phyloP scores from a whole-genome alignment of 331 rosid species.

The Telfairia occidentalis region DNA sequence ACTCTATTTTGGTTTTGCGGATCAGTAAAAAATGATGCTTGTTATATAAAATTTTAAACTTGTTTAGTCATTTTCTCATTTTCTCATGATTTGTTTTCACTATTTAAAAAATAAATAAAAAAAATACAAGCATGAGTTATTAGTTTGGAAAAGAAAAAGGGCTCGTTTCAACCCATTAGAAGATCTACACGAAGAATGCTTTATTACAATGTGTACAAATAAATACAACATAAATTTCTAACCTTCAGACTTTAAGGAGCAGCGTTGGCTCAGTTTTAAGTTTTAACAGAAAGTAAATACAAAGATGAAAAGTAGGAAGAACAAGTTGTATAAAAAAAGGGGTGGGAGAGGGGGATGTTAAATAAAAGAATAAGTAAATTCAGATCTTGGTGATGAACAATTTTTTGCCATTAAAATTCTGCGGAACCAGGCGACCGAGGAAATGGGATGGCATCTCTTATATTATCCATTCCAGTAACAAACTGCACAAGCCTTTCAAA shows the following conservation, averaged over 20 bases:
- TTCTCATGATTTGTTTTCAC: neutral
- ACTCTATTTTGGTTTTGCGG: neutral
- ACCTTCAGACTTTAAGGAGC: neutral
- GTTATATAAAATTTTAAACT: too few species aligned
- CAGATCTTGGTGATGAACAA: neutral
- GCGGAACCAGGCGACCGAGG: conserved; percentile 91
- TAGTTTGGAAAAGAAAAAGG: neutral
- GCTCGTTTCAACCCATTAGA: neutral
- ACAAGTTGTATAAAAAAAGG: neutral
- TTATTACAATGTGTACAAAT: neutral
- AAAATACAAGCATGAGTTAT: too few species aligned
- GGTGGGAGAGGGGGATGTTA: neutral
- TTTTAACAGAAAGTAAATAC: neutral
- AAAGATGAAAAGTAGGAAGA: neutral
- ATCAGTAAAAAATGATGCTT: neutral
- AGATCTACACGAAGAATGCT: neutral
- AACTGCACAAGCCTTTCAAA: conserved; percentile 93
- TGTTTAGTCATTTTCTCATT: too few species aligned
- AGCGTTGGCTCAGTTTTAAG: neutral
- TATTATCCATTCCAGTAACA: conserved; percentile 87
- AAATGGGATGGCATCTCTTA: conserved; percentile 82
- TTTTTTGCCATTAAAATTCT: conserved; percentile 36
- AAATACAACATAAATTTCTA: neutral
- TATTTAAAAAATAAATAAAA: too few species aligned
- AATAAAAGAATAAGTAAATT: neutral